Conservation (phyloP, 768 basidiomycete genomes). For the Lactarius quietus region DNA sequence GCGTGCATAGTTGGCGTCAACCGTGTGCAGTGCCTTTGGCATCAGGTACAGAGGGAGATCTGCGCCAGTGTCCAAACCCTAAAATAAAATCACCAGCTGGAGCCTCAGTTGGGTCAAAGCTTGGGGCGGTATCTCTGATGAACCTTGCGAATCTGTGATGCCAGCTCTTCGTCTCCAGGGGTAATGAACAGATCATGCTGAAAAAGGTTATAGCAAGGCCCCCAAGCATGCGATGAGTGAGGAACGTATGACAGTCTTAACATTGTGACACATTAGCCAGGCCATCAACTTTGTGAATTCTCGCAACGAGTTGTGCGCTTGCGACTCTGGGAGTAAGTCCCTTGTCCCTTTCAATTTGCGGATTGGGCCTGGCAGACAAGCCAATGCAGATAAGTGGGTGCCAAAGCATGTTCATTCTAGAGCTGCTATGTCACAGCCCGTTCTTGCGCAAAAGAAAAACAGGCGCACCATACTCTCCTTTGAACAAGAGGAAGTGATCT, state of each 20-base stretch:
- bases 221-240: constrained; percentile 22
- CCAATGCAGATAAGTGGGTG: constrained; percentile 54
- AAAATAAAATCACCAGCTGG: neutral
- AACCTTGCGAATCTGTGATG: constrained; percentile 61
- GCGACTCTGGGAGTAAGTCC: constrained; percentile 47
- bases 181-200: constrained; percentile 53
- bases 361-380: constrained; percentile 59
- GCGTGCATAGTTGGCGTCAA: constrained; percentile 32
- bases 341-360: constrained; percentile 42
- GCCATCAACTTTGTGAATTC: constrained; percentile 74
- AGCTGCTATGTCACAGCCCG: neutral
- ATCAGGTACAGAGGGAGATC: constrained; percentile 47
- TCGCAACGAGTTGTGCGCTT: constrained; percentile 59
- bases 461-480: constrained; percentile 58
- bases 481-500: constrained; percentile 66
- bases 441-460: neutral
- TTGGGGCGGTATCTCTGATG: constrained; percentile 7
- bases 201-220: neutral
- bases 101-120: neutral
- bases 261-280: constrained; percentile 66
- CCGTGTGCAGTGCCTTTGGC: constrained; percentile 30
- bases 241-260: constrained; percentile 37
- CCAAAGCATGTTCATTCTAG: constrained; percentile 76
- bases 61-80: constrained; percentile 72
- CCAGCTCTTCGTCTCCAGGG: constrained; percentile 43